Percentiles rank a stretch among this genome's conserved stretches.
Conservation (phyloP, 805 yeast genomes). For the Yarrowia hollandica region DNA sequence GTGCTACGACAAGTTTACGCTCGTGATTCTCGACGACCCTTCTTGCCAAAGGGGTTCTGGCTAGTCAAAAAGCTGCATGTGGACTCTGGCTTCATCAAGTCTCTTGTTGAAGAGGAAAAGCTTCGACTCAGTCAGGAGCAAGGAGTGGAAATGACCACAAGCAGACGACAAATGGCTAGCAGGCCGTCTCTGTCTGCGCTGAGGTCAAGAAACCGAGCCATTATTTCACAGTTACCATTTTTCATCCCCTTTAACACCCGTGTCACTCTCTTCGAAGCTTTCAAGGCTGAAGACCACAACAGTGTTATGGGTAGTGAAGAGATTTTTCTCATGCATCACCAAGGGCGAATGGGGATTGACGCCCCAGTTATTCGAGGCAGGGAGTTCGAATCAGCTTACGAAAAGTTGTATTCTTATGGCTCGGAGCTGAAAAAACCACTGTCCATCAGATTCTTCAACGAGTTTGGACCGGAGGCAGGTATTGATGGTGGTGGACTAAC, state of each 20-base stretch:
- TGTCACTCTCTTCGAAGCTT: conserved; percentile 66
- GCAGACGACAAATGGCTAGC: not conserved
- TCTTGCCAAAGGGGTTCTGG: conserved; percentile 59
- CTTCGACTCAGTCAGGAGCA: conserved; percentile 35
- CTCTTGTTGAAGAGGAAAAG: conserved; percentile 50
- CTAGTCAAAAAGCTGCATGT: conserved; percentile 41
- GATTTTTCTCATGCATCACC: conserved; percentile 19
- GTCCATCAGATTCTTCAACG: conserved; percentile 65
- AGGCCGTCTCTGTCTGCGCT: conserved; percentile 1
- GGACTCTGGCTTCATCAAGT: conserved; percentile 43
- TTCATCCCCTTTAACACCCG: conserved; percentile 74
- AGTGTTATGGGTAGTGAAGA: conserved; percentile 2
- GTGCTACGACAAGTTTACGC: conserved; percentile 64
- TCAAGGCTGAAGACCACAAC: conserved; percentile 54
- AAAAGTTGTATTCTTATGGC: conserved; percentile 56
- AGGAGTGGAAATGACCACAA: not conserved
- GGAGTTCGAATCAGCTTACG: conserved; percentile 73
- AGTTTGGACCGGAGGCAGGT: conserved; percentile 82
- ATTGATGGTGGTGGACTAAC: conserved; percentile 97
- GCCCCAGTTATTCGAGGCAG: conserved; percentile 69
- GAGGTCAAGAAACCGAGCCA: conserved; percentile 44
- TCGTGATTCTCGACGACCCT: conserved; percentile 61
- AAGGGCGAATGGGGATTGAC: conserved; percentile 35
- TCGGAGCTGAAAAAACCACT: conserved; percentile 57
- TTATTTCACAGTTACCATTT: conserved; percentile 70